These are phyloP conservation scores for Aspergillus carbonarius DNA, from an alignment of 2,329 filamentous ascomycete genomes.

Conservation along the genomic window DNA sequence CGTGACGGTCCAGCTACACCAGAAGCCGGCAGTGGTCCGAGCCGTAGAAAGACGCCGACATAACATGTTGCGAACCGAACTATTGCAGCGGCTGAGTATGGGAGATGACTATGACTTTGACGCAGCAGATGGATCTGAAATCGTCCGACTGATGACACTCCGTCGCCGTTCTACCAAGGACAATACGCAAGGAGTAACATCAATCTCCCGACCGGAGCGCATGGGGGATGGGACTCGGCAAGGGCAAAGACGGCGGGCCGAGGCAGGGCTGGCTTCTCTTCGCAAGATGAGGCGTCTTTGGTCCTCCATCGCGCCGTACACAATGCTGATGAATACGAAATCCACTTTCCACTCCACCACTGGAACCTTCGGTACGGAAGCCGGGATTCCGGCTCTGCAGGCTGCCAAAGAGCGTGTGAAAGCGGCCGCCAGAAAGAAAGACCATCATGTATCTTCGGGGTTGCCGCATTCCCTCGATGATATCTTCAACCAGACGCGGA, in stretches of 20 bases:
- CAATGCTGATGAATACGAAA: slow-evolving; percentile 40
- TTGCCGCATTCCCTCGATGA: slow-evolving; percentile 34
- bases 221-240: neutral
- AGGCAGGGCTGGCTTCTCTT: neutral
- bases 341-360: slow-evolving; percentile 41
- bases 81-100: slow-evolving; percentile 23
- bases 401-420: slow-evolving; percentile 6
- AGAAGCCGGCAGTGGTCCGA: slow-evolving; percentile 34
- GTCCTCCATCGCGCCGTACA: slow-evolving; percentile 28
- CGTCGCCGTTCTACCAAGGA: slow-evolving; percentile 19
- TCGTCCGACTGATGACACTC: slow-evolving; percentile 33
- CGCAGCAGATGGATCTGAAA: slow-evolving; percentile 13
- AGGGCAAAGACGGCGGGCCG: slow-evolving; percentile 3
- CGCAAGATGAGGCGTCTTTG: slow-evolving; percentile 22
- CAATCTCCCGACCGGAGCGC: slow-evolving; percentile 25
- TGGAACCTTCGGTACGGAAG: slow-evolving; percentile 50
- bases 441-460: neutral
- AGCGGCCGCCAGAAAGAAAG: neutral
- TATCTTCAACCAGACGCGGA: slow-evolving; percentile 24
- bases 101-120: slow-evolving; percentile 8
- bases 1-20: slow-evolving; percentile 38
- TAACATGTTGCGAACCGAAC: slow-evolving; percentile 24
- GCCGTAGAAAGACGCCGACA: slow-evolving; percentile 29
- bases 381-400: slow-evolving; percentile 21
- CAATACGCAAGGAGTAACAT: slow-evolving; percentile 22